phyloP scores from a whole-genome alignment of 2,329 filamentous ascomycete species.

The Phyllosticta citriasiana region DNA sequence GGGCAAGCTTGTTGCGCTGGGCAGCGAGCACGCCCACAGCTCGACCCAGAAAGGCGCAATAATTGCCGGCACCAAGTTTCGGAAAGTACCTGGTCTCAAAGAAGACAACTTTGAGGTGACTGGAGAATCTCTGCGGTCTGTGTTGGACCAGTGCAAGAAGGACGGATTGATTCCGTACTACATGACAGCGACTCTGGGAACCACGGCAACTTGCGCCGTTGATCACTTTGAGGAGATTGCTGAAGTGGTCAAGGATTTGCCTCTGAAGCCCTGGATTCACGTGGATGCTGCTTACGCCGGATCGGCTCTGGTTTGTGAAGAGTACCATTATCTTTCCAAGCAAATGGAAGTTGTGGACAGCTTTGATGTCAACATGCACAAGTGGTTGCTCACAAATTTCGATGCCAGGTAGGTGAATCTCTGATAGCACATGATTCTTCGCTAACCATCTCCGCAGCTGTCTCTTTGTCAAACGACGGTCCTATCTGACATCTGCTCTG shows the following conservation, averaged over 20 bases:
- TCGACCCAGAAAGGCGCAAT: slow-evolving; percentile 79
- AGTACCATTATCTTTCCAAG: slow-evolving; percentile 60
- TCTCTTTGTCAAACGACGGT: slow-evolving; percentile 66
- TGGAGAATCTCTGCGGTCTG: slow-evolving; percentile 48
- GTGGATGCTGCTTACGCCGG: slow-evolving; percentile 91
- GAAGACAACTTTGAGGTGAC: slow-evolving; percentile 62
- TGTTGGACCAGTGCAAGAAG: slow-evolving; percentile 54
- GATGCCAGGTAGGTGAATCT: slow-evolving; percentile 45
- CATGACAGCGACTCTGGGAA: slow-evolving; percentile 73
- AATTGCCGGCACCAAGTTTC: slow-evolving; percentile 76
- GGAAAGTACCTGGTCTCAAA: slow-evolving; percentile 53
- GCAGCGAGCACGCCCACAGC: slow-evolving; percentile 70
- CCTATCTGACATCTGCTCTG: slow-evolving; percentile 69
- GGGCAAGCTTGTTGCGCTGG: slow-evolving; percentile 67
- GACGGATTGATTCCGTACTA: slow-evolving; percentile 77
- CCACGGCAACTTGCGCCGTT: slow-evolving; percentile 77
- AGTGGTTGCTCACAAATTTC: slow-evolving; percentile 93
- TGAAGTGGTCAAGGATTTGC: slow-evolving; percentile 42
- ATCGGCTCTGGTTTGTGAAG: slow-evolving; percentile 69
- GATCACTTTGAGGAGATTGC: slow-evolving; percentile 70
- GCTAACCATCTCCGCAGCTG: slow-evolving; percentile 40
- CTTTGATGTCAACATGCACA: slow-evolving; percentile 95
- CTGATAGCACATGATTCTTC: neutral
- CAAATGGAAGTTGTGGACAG: slow-evolving; percentile 64
- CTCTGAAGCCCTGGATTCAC: slow-evolving; percentile 69